These are phyloP conservation scores for Crucibulum parvulum DNA, from an alignment of 1,284 basidiomycete genomes.

Conservation along the genomic window DNA sequence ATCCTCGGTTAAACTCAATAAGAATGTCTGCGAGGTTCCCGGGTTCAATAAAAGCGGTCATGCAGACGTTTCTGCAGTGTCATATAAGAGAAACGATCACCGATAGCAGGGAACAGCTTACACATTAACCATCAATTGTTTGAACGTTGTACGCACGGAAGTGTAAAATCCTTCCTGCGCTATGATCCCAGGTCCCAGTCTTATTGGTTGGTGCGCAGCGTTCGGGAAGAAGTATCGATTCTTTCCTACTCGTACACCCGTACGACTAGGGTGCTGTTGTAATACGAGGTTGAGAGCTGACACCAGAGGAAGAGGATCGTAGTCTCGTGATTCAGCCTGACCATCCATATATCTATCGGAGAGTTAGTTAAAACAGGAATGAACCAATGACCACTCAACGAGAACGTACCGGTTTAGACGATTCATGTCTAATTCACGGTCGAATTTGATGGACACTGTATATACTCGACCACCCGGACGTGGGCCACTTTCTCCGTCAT, in stretches of 20 bases:
- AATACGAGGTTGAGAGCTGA: slow-evolving; percentile 73
- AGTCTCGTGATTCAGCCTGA: slow-evolving; percentile 41
- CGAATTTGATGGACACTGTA: slow-evolving; percentile 55
- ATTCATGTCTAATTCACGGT: slow-evolving; percentile 49
- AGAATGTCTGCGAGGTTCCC: slow-evolving; percentile 68
- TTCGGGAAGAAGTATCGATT: slow-evolving; percentile 67
- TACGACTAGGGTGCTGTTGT: slow-evolving; percentile 59
- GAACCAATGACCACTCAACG: background rate
- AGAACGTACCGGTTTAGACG: slow-evolving; percentile 57
- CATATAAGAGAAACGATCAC: background rate
- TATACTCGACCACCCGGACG: slow-evolving; percentile 52
- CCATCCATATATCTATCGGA: slow-evolving; percentile 59
- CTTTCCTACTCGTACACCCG: slow-evolving; percentile 63
- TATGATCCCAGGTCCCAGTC: slow-evolving; percentile 56
- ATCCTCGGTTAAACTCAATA: slow-evolving; percentile 47
- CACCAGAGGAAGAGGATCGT: slow-evolving; percentile 59
- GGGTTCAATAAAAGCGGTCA: slow-evolving; percentile 72
- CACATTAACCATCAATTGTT: slow-evolving; percentile 77
- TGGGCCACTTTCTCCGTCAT: slow-evolving; percentile 58
- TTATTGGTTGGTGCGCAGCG: slow-evolving; percentile 22
- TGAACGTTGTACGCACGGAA: slow-evolving; percentile 68
- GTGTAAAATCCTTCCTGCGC: slow-evolving; percentile 73
- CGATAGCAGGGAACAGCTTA: slow-evolving; percentile 20
- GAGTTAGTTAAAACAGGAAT: background rate
- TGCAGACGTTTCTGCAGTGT: slow-evolving; percentile 62